Evolutionary conservation across 2,329 filamentous ascomycete genomes (phyloP).

Genomic region (Ceratocystis ficicola): DNA sequence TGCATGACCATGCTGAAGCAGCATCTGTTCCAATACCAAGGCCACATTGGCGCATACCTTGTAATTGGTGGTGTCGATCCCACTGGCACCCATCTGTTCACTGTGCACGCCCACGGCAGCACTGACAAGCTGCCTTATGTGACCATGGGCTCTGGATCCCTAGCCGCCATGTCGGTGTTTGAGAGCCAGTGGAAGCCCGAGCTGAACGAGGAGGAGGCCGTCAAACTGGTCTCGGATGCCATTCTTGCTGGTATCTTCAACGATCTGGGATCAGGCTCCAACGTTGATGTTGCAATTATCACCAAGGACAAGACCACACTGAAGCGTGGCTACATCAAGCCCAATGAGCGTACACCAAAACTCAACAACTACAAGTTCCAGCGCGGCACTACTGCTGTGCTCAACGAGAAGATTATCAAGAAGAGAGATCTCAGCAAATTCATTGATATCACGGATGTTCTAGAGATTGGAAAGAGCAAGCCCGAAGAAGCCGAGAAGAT

Average conservation of each 20-base stretch:
- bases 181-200: slow-evolving; percentile 86
- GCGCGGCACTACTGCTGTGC: slow-evolving; percentile 82
- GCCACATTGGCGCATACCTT: slow-evolving; percentile 93
- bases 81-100: slow-evolving; percentile 89
- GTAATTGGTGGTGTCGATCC: slow-evolving; percentile 95
- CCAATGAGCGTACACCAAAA: slow-evolving; percentile 84
- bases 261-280: slow-evolving; percentile 90
- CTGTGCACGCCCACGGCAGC: slow-evolving; percentile 93
- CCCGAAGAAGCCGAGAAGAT: slow-evolving; percentile 49
- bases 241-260: slow-evolving; percentile 98
- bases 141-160: slow-evolving; percentile 92
- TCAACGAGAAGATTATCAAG: slow-evolving; percentile 92
- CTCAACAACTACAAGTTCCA: slow-evolving; percentile 84
- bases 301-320: slow-evolving; percentile 89
- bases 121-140: slow-evolving; percentile 99
- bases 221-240: slow-evolving; percentile 70
- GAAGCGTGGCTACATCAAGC: slow-evolving; percentile 83
- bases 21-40: slow-evolving; percentile 97
- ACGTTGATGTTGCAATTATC: slow-evolving; percentile 94
- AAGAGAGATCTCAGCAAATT: slow-evolving; percentile 91
- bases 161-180: slow-evolving; percentile 96
- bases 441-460: slow-evolving; percentile 78
- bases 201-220: slow-evolving; percentile 65
- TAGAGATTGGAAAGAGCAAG: slow-evolving; percentile 46
- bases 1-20: slow-evolving; percentile 99